Percentiles rank a stretch among this genome's conserved stretches.
Evolutionary conservation across 768 basidiomycete species (phyloP).

Genomic region (Jaapia argillacea): DNA sequence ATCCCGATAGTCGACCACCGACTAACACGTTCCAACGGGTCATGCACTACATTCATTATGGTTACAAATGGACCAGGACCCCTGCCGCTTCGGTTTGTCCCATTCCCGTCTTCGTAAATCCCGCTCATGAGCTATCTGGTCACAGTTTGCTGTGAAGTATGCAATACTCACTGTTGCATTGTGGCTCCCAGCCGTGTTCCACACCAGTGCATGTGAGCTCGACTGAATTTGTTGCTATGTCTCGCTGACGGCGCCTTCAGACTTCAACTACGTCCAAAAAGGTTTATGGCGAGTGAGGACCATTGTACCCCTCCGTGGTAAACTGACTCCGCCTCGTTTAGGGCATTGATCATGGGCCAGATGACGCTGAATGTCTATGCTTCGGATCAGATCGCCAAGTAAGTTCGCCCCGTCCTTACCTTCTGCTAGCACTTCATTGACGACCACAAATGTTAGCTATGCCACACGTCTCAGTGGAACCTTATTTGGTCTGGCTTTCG

Average conservation of each 20-base stretch:
- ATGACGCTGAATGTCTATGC: constrained; percentile 45
- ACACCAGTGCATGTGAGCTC: constrained; percentile 29
- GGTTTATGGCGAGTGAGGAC: constrained; percentile 30
- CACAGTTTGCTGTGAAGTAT: constrained; percentile 42
- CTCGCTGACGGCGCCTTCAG: constrained; percentile 12
- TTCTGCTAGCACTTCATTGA: background rate
- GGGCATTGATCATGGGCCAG: constrained; percentile 55
- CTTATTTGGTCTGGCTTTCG: constrained; percentile 28
- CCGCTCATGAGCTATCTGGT: no score
- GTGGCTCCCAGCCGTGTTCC: constrained; percentile 39
- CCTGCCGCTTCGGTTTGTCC: constrained; percentile 28
- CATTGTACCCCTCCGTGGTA: background rate
- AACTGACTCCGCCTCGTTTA: constrained; percentile 6
- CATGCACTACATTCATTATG: constrained; percentile 21
- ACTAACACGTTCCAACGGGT: constrained; percentile 30
- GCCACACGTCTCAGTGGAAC: constrained; percentile 36
- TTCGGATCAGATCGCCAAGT: constrained; percentile 48
- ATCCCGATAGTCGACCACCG: constrained; percentile 41
- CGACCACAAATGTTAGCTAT: constrained; percentile 20
- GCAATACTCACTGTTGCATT: constrained; percentile 35
- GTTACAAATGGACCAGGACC: constrained; percentile 30
- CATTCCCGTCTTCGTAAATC: background rate
- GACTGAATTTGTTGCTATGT: constrained; percentile 1
- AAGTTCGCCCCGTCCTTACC: constrained; percentile 2
- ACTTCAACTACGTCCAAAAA: constrained; percentile 32